A percentile compares a stretch with the other conserved stretches of the same genome.
Evolutionary conservation across 2,329 filamentous ascomycete species (phyloP).

Genomic region (Mycosphaerella arachidis): DNA sequence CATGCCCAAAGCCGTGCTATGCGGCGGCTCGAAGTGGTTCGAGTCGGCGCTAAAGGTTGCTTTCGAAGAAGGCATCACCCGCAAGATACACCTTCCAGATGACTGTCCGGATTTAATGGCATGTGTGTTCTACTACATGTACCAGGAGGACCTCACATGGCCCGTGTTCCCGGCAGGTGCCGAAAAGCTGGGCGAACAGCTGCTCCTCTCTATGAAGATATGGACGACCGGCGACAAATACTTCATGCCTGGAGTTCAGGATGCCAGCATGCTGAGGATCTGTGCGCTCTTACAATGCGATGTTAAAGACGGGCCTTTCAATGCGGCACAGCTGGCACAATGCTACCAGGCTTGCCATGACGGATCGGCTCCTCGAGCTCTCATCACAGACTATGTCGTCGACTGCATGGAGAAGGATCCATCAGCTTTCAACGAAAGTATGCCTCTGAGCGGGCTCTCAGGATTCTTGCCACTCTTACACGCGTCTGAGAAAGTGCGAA

Average conservation of each 20-base stretch:
- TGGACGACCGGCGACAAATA: slow-evolving; percentile 4
- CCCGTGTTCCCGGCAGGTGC: neutral
- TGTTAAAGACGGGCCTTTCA: no score
- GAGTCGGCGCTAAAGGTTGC: neutral
- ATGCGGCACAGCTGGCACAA: no score
- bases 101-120: neutral
- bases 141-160: neutral
- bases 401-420: neutral
- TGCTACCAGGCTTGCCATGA: neutral
- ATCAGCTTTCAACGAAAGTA: neutral
- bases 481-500: neutral
- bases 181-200: neutral
- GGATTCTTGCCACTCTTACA: neutral
- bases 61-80: neutral
- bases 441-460: neutral
- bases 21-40: neutral
- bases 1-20: neutral
- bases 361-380: neutral
- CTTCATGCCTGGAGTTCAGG: neutral
- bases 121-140: neutral
- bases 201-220: neutral
- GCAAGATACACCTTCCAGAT: neutral
- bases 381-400: slow-evolving; percentile 1
- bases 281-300: neutral
- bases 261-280: neutral